Conservation (phyloP, 805 yeast species). For the Metschnikowia reukaufii region DNA sequence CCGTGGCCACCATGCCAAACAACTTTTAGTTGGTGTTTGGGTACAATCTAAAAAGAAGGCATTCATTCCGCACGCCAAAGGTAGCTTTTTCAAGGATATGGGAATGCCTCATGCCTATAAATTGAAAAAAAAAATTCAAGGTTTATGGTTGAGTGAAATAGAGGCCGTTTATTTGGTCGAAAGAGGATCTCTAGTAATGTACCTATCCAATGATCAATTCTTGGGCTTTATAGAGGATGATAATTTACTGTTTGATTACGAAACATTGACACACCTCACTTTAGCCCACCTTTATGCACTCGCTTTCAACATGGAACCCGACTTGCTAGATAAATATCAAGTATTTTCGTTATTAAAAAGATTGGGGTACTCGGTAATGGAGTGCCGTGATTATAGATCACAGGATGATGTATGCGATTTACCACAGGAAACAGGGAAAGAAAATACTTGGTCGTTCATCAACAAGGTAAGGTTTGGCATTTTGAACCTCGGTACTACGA, state of each 20-base stretch:
- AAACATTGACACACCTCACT: constrained; percentile 41
- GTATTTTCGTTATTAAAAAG: constrained; percentile 76
- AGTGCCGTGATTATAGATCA: constrained; percentile 10
- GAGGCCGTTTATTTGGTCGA: constrained; percentile 80
- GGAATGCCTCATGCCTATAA: constrained; percentile 48
- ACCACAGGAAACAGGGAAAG: background rate
- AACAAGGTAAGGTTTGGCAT: background rate
- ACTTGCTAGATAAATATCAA: constrained; percentile 53
- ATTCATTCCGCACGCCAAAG: constrained; percentile 53
- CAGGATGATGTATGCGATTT: background rate
- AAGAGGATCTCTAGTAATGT: constrained; percentile 56
- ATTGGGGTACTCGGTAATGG: constrained; percentile 65
- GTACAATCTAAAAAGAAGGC: constrained; percentile 26
- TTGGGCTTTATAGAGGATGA: constrained; percentile 22
- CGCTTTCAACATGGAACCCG: constrained; percentile 37
- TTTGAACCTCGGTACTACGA: background rate
- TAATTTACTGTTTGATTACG: constrained; percentile 25
- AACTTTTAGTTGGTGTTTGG: constrained; percentile 52
- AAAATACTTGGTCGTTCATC: background rate
- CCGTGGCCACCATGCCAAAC: constrained; percentile 52
- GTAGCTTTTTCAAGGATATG: constrained; percentile 70
- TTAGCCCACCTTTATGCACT: constrained; percentile 64
- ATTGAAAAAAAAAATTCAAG: constrained; percentile 19
- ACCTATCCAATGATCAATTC: constrained; percentile 25
- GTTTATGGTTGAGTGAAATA: constrained; percentile 55